Base-by-base conservation (phyloP, 2,329 filamentous ascomycete genomes). In the Beauveria brongniartii region DNA sequence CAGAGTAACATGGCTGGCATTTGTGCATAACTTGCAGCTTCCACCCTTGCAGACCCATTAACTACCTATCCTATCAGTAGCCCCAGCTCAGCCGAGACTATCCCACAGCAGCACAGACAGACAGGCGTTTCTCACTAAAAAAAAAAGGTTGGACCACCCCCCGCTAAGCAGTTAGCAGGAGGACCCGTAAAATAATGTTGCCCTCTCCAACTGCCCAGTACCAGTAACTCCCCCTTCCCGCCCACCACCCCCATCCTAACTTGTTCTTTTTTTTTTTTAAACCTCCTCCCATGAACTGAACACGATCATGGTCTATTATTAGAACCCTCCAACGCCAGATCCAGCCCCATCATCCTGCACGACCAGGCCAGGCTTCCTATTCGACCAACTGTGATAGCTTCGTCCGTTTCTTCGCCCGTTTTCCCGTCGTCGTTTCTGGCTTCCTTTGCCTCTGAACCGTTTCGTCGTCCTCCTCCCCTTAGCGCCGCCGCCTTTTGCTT, bases 261-360 rank as follows among this genome's bases (percentile, higher is more conserved):
- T 50, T 37, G 41, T 57, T 44, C 57, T 50, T 55, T 56, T 46
- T 56, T 62, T 64, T 56, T 51, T 54, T 63, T 55, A 55, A 54
- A 43, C 61, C 55, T 61, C 61, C 59, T 61, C 59, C 68, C 67
- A 69, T 63, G 56, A 53, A 59, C 69, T 74, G 72, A 76, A 75
- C 76, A 77, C 73, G 72, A 77, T 75, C 72, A 69, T 46, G 68
- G 65, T 76, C 78, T 80, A 80, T 79, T 77, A 78, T 79, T 80
- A 79, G 78, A 74, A 80, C 69, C 76, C 75, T 72, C 74, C 73
- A 75, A 68, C 75, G 72, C 75, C 75, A 77, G 75, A 76, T 78
- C 75, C 77, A 78, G 76, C 78, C 77, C 77, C 77, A 77, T 69
- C 65, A 65, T 67, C 64, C 69, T 70, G 68, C 69, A 66, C 65